These are phyloP conservation scores for Tuber brumale DNA, from an alignment of 495 filamentous ascomycete genomes.

Conservation along the genomic window DNA sequence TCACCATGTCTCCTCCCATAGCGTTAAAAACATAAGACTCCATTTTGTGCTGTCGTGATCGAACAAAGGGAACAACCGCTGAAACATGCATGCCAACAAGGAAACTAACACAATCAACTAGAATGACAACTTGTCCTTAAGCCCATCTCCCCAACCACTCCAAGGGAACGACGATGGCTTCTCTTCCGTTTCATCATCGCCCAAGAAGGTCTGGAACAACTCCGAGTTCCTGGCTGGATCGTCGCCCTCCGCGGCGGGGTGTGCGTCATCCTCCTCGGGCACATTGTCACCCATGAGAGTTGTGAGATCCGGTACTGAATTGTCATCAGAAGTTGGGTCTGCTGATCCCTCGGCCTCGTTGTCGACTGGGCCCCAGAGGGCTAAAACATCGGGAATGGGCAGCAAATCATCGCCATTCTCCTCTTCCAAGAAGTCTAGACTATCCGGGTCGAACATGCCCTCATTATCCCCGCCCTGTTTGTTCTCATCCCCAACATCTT, in stretches of 20 bases:
- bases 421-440: not conserved
- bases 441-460: not conserved
- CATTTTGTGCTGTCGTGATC: not conserved
- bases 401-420: not conserved
- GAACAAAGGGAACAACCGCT: not conserved
- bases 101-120: not conserved
- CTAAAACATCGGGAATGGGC: not conserved
- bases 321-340: not conserved
- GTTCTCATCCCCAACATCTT: not conserved
- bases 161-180: not conserved
- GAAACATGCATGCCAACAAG: not conserved
- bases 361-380: not conserved
- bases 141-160: not conserved
- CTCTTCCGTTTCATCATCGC: not conserved
- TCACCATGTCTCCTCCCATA: not conserved
- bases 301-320: not conserved
- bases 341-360: not conserved
- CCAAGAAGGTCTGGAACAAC: not conserved
- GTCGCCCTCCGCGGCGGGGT: not conserved
- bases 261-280: not conserved
- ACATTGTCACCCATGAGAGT: not conserved
- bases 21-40: conserved; percentile 1
- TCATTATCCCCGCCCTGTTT: not conserved
- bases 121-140: conserved; percentile 3
- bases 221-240: not conserved